Conservation (phyloP, 495 filamentous ascomycete species). For the Aspergillus cristatus region DNA sequence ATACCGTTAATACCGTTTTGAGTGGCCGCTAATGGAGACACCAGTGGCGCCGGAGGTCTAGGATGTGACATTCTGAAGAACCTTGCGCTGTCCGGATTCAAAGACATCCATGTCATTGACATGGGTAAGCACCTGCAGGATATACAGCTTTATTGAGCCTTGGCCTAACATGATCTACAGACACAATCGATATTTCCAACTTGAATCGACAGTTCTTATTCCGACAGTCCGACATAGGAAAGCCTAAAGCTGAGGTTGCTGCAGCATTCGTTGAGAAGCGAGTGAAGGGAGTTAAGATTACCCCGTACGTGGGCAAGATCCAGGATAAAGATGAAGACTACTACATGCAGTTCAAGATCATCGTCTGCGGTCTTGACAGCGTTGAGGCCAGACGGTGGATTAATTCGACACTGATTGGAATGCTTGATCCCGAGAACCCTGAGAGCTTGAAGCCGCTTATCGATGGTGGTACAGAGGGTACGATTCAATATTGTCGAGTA, state of each 20-base stretch:
- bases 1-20: background rate
- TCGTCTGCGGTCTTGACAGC: constrained; percentile 95
- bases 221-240: constrained; percentile 83
- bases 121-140: constrained; percentile 58
- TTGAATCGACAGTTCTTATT: constrained; percentile 98
- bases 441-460: constrained; percentile 87
- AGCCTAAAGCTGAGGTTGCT: constrained; percentile 87
- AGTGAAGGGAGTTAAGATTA: constrained; percentile 85
- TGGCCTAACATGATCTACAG: constrained; percentile 30
- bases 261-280: constrained; percentile 83
- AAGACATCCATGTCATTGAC: constrained; percentile 96
- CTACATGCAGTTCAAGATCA: constrained; percentile 92
- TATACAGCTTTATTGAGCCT: background rate
- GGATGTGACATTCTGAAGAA: constrained; percentile 98
- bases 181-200: constrained; percentile 97
- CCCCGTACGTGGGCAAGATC: constrained; percentile 85
- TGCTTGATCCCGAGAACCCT: constrained; percentile 72
- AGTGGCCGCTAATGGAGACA: constrained; percentile 5
- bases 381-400: constrained; percentile 98
- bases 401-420: constrained; percentile 81
- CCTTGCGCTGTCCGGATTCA: constrained; percentile 89
- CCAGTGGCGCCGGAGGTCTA: constrained; percentile 83
- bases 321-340: constrained; percentile 97
- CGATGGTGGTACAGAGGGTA: constrained; percentile 93
- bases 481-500: background rate